Evolutionary conservation across 495 filamentous ascomycete species (phyloP).

Genomic region (Penicillium paxilli): DNA sequence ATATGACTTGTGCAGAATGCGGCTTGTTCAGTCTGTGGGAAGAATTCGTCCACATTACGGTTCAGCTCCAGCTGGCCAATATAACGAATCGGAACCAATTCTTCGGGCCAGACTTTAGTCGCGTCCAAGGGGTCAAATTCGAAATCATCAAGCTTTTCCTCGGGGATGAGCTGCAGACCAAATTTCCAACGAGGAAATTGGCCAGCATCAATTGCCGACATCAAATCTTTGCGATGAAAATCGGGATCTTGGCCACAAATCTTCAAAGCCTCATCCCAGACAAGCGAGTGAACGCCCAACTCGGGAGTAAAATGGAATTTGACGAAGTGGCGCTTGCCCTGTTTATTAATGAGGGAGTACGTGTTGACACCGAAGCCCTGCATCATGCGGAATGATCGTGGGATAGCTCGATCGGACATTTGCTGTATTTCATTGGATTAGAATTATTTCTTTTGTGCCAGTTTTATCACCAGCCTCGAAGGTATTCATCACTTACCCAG

Average conservation of each 20-base stretch:
- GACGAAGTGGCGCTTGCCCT: conserved; percentile 73
- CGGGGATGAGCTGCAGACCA: conserved; percentile 73
- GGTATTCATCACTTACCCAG: conserved; percentile 55
- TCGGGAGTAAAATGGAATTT: conserved; percentile 82
- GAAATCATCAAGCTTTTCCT: conserved; percentile 73
- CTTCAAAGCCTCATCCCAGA: conserved; percentile 89
- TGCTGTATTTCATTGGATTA: conserved; percentile 36
- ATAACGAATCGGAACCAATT: conserved; percentile 73
- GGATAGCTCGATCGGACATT: conserved; percentile 78
- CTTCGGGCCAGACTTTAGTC: conserved; percentile 92
- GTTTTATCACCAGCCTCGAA: too few relatives aligned
- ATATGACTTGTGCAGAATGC: conserved; percentile 87
- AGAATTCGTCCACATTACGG: conserved; percentile 82
- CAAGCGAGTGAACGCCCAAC: conserved; percentile 78
- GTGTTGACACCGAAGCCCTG: conserved; percentile 91
- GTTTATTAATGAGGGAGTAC: conserved; percentile 67
- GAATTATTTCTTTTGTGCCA: neutral
- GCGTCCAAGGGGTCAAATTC: conserved; percentile 90
- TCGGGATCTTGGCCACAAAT: conserved; percentile 80
- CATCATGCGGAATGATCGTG: conserved; percentile 84
- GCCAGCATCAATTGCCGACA: conserved; percentile 72
- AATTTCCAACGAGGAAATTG: conserved; percentile 79
- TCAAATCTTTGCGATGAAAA: conserved; percentile 83
- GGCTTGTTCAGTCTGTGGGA: conserved; percentile 75
- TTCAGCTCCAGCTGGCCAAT: conserved; percentile 84